These are phyloP conservation scores for Penicillium odoratum DNA, from an alignment of 495 filamentous ascomycete species.

Conservation along the genomic window DNA sequence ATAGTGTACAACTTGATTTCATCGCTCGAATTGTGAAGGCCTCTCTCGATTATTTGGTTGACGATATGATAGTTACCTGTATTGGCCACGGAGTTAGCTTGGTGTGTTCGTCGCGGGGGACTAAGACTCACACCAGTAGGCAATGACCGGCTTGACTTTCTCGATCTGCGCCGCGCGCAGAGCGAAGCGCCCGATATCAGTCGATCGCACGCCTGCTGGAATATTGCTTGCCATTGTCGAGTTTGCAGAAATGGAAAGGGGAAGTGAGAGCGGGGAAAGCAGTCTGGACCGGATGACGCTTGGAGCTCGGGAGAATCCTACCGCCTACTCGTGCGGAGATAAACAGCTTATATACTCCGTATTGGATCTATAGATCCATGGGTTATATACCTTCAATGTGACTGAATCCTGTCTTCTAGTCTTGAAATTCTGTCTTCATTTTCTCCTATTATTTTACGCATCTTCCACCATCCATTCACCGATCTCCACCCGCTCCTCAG, in stretches of 20 bases:
- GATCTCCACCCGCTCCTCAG: slow-evolving; percentile 63
- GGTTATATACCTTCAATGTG: background rate
- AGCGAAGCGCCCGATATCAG: slow-evolving; percentile 78
- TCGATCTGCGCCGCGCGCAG: slow-evolving; percentile 82
- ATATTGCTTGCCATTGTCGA: slow-evolving; percentile 67
- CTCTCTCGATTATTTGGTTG: slow-evolving; percentile 80
- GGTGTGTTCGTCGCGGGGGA: slow-evolving; percentile 14
- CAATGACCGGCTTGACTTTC: slow-evolving; percentile 75
- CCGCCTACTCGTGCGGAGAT: slow-evolving; percentile 30
- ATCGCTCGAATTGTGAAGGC: slow-evolving; percentile 71
- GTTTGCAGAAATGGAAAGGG: background rate
- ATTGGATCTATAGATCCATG: background rate
- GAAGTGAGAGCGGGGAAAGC: slow-evolving; percentile 3
- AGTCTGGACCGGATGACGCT: slow-evolving; percentile 27
- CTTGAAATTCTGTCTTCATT: background rate
- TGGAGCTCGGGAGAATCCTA: slow-evolving; percentile 20
- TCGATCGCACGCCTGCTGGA: slow-evolving; percentile 71
- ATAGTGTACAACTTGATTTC: slow-evolving; percentile 78
- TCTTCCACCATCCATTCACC: slow-evolving; percentile 54
- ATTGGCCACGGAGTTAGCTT: slow-evolving; percentile 16
- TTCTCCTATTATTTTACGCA: background rate
- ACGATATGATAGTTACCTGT: slow-evolving; percentile 90
- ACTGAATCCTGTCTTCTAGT: too few relatives aligned
- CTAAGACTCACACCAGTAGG: slow-evolving; percentile 84
- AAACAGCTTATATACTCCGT: slow-evolving; percentile 5